Percentiles rank a stretch among this genome's conserved stretches.
Conservation (phyloP, 306 rosid species). For the Gillenia trifoliata region DNA sequence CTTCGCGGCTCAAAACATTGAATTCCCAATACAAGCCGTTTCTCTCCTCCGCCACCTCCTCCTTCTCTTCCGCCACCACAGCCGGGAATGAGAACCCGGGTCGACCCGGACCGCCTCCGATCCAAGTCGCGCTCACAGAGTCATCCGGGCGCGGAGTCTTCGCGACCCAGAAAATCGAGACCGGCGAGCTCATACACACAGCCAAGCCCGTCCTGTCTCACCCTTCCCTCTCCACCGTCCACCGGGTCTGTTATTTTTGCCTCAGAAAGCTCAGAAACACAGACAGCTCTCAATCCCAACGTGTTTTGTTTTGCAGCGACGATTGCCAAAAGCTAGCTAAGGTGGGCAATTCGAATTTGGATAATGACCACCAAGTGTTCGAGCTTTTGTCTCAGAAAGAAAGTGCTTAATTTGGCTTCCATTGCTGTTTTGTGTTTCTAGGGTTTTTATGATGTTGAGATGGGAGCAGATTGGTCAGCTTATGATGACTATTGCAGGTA, state of each 20-base stretch:
- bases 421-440: constrained; percentile 8
- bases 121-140: constrained; percentile 61
- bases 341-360: constrained; percentile 21
- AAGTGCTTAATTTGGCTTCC: not conserved
- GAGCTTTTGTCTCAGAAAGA: constrained; percentile 24
- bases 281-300: constrained; percentile 4
- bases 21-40: constrained; percentile 6
- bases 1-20: constrained; percentile 24
- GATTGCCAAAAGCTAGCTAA: constrained; percentile 43
- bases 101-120: constrained; percentile 57
- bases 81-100: constrained; percentile 11
- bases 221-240: constrained; percentile 46
- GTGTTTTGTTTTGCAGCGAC: constrained; percentile 45
- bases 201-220: constrained; percentile 64
- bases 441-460: constrained; percentile 61
- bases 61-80: constrained; percentile 20
- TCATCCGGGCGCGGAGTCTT: constrained; percentile 79
- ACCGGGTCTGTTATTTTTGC: constrained; percentile 59
- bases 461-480: constrained; percentile 60
- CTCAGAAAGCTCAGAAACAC: constrained; percentile 36
- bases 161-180: constrained; percentile 60
- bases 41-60: constrained; percentile 6
- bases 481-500: constrained; percentile 76
- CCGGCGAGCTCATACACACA: constrained; percentile 76
- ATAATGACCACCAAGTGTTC: constrained; percentile 26